Evolutionary conservation across 2,329 filamentous ascomycete genomes (phyloP).

Genomic region (Fusarium verrucosum): DNA sequence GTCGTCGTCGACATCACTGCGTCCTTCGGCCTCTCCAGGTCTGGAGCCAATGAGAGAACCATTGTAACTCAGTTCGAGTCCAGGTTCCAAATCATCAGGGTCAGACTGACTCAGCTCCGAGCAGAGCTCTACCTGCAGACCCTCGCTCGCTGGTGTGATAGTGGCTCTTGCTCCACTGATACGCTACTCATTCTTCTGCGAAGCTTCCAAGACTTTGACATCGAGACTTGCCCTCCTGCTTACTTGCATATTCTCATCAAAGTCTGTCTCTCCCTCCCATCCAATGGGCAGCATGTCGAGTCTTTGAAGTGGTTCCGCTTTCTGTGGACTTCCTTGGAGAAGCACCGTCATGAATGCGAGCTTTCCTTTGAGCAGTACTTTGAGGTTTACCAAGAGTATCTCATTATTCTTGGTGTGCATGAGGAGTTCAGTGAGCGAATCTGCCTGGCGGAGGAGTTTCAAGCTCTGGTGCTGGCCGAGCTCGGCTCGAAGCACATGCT

Average conservation of each 20-base stretch:
- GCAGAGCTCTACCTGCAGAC: not conserved
- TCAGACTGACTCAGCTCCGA: not conserved
- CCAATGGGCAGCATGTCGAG: not conserved
- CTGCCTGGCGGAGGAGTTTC: not conserved
- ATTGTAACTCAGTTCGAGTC: not conserved
- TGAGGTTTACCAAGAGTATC: constrained; percentile 3
- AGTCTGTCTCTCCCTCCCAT: not conserved
- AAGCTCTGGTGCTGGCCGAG: not conserved
- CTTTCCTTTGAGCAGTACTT: not conserved
- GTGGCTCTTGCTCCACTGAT: not conserved
- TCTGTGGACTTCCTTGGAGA: not conserved
- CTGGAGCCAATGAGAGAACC: not conserved
- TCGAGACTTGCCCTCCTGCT: not conserved
- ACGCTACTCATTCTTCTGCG: not conserved
- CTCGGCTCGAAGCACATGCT: not conserved
- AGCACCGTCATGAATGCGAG: not conserved
- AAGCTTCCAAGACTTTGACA: not conserved
- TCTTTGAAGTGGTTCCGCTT: not conserved
- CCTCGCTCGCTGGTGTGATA: not conserved
- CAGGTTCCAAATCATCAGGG: not conserved
- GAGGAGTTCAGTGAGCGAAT: not conserved
- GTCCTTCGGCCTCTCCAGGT: not conserved
- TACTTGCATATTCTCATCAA: constrained; percentile 1
- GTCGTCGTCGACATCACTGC: constrained; percentile 3
- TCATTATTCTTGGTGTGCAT: not conserved